A percentile compares a stretch with the other conserved stretches of the same genome.
Evolutionary conservation across 1,284 basidiomycete genomes (phyloP).

Genomic region (Ganoderma boninense): DNA sequence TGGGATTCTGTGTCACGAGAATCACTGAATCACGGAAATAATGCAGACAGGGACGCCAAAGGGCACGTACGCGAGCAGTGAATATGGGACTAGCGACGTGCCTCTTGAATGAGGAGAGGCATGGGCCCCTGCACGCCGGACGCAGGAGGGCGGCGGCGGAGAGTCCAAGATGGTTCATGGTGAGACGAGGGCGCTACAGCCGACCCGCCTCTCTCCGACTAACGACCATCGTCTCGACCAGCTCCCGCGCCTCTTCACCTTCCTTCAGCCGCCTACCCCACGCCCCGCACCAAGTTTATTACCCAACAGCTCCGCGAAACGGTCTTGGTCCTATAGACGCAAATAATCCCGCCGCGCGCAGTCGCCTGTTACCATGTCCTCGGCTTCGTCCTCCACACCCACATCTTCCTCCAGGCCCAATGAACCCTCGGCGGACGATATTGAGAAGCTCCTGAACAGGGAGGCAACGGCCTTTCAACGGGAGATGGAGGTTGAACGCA

Average conservation of each 20-base stretch:
- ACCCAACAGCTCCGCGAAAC: constrained; percentile 12
- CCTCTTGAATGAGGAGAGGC: constrained; percentile 14
- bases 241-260: constrained; percentile 6
- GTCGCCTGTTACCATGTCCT: constrained; percentile 24
- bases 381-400: constrained; percentile 32
- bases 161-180: constrained; percentile 35
- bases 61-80: constrained; percentile 20
- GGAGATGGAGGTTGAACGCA: constrained; percentile 86
- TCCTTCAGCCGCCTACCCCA: background rate
- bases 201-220: constrained; percentile 22
- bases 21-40: background rate
- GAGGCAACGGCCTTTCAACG: constrained; percentile 86
- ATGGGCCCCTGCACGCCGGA: constrained; percentile 21
- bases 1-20: constrained; percentile 8
- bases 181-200: constrained; percentile 20
- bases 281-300: background rate
- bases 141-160: constrained; percentile 28
- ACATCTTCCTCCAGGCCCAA: constrained; percentile 23
- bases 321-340: background rate
- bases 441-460: constrained; percentile 79
- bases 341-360: background rate
- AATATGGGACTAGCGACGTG: background rate
- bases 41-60: background rate
- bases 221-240: constrained; percentile 17
- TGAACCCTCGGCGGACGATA: constrained; percentile 50